Evolutionary conservation across 225 moss, liverwort and hornwort species (phyloP).

Genomic region (Climacium dendroides): DNA sequence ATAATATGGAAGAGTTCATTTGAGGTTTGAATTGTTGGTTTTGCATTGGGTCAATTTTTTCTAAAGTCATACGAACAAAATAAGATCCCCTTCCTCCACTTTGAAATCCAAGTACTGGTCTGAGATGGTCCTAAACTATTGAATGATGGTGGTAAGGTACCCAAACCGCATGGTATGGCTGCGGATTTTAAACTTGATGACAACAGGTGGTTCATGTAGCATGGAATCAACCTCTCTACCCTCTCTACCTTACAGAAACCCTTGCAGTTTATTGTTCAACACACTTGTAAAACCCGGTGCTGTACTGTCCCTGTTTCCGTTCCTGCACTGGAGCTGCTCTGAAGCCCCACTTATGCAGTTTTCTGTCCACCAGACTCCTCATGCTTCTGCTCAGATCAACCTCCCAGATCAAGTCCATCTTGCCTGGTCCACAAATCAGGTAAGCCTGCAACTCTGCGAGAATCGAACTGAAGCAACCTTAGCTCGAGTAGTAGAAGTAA

Average conservation of each 20-base stretch:
- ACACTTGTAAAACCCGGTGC: too few species aligned
- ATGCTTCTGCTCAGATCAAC: neutral
- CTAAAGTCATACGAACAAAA: rapidly evolving
- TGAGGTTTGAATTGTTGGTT: neutral
- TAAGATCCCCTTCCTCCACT: neutral
- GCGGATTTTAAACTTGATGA: too few species aligned
- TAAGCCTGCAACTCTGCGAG: neutral
- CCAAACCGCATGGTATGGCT: too few species aligned
- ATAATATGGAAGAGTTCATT: neutral
- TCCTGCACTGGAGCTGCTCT: neutral
- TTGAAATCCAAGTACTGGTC: too few species aligned
- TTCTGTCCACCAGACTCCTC: neutral
- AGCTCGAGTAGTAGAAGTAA: neutral
- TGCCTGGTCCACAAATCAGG: neutral
- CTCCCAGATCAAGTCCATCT: neutral
- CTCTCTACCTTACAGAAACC: too few species aligned
- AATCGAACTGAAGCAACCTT: neutral
- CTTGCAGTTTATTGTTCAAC: too few species aligned
- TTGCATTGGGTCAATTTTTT: too few species aligned
- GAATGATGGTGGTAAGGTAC: too few species aligned
- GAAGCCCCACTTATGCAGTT: neutral
- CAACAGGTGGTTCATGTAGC: too few species aligned
- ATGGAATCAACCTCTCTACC: too few species aligned
- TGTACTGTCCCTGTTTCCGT: neutral
- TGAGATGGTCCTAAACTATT: too few species aligned